phyloP scores from a whole-genome alignment of 805 yeast genomes.

The Candida endomychidarum region DNA sequence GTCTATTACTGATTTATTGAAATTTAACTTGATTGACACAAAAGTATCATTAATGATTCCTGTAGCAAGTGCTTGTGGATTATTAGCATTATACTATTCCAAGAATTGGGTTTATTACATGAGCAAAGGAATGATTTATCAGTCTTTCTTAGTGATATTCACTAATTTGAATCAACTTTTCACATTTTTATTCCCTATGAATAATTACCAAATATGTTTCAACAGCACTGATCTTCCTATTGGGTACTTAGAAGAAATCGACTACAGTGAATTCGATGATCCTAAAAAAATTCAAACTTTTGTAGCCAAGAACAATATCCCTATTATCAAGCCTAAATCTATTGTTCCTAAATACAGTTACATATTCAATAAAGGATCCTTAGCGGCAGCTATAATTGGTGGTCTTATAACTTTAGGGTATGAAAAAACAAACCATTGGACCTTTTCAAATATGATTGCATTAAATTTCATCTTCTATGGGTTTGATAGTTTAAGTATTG shows the following conservation, averaged over 20 bases:
- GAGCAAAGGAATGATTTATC: neutral
- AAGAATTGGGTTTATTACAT: neutral
- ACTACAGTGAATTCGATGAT: slow-evolving; percentile 4
- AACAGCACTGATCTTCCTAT: slow-evolving; percentile 7
- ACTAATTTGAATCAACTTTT: neutral
- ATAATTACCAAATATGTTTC: slow-evolving; percentile 7
- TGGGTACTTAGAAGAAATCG: slow-evolving; percentile 6
- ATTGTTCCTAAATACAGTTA: slow-evolving; percentile 23
- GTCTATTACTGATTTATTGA: slow-evolving; percentile 1
- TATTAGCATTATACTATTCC: slow-evolving; percentile 7
- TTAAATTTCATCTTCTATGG: slow-evolving; percentile 45
- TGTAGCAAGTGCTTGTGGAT: neutral
- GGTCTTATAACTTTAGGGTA: slow-evolving; percentile 9
- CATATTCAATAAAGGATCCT: slow-evolving; percentile 22
- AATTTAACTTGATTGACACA: neutral
- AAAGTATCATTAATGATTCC: slow-evolving; percentile 1
- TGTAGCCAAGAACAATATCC: slow-evolving; percentile 12
- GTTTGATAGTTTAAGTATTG: slow-evolving; percentile 36
- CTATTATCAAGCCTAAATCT: slow-evolving; percentile 20
- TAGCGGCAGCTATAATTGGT: slow-evolving; percentile 18
- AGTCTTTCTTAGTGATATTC: neutral
- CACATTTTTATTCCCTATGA: neutral
- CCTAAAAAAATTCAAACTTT: slow-evolving; percentile 2
- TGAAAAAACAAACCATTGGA: slow-evolving; percentile 16
- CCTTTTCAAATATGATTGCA: slow-evolving; percentile 40